Conservation (phyloP, 371 early-diverging fungal genomes). For the Apophysomyces sp. region DNA sequence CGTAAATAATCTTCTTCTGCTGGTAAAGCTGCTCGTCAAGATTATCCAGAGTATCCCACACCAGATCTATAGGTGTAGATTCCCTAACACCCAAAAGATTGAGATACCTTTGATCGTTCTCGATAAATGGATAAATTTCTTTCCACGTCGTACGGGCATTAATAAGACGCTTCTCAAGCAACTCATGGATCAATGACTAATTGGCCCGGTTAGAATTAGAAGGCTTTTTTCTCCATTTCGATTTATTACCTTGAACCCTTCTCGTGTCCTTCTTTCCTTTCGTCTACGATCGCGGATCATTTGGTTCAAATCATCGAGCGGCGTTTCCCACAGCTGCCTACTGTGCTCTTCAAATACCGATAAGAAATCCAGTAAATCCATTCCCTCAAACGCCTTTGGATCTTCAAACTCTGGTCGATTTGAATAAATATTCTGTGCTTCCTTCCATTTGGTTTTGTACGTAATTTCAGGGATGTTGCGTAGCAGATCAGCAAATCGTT, state of each 20-base stretch:
- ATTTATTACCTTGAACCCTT: slow-evolving; percentile 59
- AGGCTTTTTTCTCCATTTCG: not conserved
- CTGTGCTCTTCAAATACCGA: slow-evolving; percentile 81
- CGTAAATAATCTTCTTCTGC: slow-evolving; percentile 69
- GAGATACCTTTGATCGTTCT: slow-evolving; percentile 67
- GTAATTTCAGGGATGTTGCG: slow-evolving; percentile 65
- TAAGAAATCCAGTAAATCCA: slow-evolving; percentile 82
- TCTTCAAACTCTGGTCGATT: slow-evolving; percentile 50
- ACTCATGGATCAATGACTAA: slow-evolving; percentile 62
- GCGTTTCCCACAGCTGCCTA: slow-evolving; percentile 62
- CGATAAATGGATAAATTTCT: slow-evolving; percentile 76
- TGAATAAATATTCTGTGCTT: slow-evolving; percentile 55
- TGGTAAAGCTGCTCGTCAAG: slow-evolving; percentile 75
- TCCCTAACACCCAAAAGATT: slow-evolving; percentile 83
- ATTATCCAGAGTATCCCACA: slow-evolving; percentile 86
- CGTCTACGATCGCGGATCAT: slow-evolving; percentile 45
- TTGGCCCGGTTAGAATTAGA: not conserved
- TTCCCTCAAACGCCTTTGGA: slow-evolving; percentile 58
- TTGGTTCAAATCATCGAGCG: slow-evolving; percentile 39
- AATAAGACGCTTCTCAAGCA: slow-evolving; percentile 51
- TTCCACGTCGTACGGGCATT: slow-evolving; percentile 81
- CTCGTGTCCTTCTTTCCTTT: slow-evolving; percentile 70
- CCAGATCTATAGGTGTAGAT: slow-evolving; percentile 86
- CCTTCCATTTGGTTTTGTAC: slow-evolving; percentile 66
- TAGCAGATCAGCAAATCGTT: slow-evolving; percentile 56